phyloP scores from a whole-genome alignment of 1,284 basidiomycete species.

The Fomitopsis pinicola region DNA sequence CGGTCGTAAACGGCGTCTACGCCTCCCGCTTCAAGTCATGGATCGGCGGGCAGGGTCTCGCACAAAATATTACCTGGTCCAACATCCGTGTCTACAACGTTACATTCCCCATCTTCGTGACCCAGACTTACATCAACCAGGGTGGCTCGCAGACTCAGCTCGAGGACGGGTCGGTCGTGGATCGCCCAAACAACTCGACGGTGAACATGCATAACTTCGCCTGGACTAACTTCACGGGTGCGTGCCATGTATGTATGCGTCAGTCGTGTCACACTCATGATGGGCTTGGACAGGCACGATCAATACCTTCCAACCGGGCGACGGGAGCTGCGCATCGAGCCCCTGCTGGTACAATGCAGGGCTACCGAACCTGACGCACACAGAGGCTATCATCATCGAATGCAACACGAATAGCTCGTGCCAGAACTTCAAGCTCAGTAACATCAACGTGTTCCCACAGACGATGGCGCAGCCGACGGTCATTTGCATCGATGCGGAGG shows the following conservation, averaged over 20 bases:
- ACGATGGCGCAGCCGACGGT: neutral
- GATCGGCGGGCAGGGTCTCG: neutral
- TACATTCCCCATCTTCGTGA: neutral
- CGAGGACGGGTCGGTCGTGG: neutral
- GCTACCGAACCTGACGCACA: neutral
- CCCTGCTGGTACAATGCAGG: slow-evolving; percentile 1
- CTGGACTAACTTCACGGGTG: slow-evolving; percentile 1
- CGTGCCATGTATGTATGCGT: neutral
- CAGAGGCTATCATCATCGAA: neutral
- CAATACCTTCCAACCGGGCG: neutral
- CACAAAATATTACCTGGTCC: neutral
- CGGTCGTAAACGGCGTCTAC: neutral
- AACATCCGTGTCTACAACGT: slow-evolving; percentile 1
- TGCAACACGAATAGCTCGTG: slow-evolving; percentile 1
- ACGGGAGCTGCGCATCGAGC: neutral
- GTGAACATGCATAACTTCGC: neutral
- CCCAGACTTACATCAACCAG: slow-evolving; percentile 1
- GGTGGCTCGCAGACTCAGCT: slow-evolving; percentile 1
- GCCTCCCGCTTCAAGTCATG: neutral
- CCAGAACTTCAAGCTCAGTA: neutral
- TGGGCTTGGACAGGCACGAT: neutral
- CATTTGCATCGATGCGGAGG: neutral
- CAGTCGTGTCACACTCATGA: neutral
- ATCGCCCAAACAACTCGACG: neutral
- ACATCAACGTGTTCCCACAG: neutral